Conservation (phyloP, 2,329 filamentous ascomycete genomes). For the Sordariomycetes sp. region DNA sequence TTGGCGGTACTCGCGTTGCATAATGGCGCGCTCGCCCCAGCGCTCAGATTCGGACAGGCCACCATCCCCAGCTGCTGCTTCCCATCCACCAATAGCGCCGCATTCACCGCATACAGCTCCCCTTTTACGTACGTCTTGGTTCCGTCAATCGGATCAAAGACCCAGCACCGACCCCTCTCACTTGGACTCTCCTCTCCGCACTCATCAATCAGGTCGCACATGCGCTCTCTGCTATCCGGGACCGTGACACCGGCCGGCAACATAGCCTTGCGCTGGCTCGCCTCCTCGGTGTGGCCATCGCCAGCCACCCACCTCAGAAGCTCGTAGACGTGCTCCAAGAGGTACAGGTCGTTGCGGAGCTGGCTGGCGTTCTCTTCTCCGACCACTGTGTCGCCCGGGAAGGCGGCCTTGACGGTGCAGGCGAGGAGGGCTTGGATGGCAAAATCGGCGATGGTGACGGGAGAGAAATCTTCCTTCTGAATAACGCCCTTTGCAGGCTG, state of each 20-base stretch:
- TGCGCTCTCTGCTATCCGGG: conserved; percentile 29
- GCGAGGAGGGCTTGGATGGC: conserved; percentile 48
- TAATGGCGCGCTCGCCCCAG: conserved; percentile 26
- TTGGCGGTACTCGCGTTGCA: conserved; percentile 34
- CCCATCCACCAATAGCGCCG: conserved; percentile 41
- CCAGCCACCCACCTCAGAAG: conserved; percentile 24
- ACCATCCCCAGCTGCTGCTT: conserved; percentile 40
- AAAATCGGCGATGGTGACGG: conserved; percentile 51
- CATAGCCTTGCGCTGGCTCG: conserved; percentile 14
- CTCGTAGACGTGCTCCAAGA: conserved; percentile 38
- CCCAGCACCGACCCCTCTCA: conserved; percentile 36
- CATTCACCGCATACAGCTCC: conserved; percentile 48
- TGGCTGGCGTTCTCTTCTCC: conserved; percentile 45
- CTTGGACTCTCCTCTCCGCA: conserved; percentile 32
- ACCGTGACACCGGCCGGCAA: conserved; percentile 12
- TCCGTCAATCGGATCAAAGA: conserved; percentile 53
- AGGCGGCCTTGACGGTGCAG: conserved; percentile 36
- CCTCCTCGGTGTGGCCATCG: conserved; percentile 12
- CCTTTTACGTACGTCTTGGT: conserved; percentile 47
- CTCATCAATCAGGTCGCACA: conserved; percentile 45
- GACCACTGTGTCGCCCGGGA: conserved; percentile 42
- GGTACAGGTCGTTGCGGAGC: conserved; percentile 28
- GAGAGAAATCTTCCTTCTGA: conserved; percentile 45
- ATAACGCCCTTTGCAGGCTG: conserved; percentile 35
- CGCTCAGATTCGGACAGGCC: conserved; percentile 34